Conservation (phyloP, 2,329 filamentous ascomycete genomes). For the Aspergillus viridinutans region DNA sequence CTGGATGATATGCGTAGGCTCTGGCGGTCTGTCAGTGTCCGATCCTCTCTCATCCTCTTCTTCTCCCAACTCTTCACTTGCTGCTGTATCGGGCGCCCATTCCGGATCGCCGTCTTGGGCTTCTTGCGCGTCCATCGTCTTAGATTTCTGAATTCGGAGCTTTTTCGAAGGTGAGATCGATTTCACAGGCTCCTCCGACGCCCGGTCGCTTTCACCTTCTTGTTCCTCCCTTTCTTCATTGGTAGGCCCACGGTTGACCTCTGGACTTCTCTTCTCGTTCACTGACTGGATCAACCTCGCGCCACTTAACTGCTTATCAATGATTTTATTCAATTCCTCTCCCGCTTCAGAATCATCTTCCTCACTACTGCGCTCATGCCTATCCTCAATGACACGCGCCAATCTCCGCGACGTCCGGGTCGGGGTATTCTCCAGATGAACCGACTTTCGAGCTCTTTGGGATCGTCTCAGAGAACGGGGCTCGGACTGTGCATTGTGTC, state of each 20-base stretch:
- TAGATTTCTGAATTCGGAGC: not conserved
- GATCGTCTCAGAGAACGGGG: conserved; percentile 12
- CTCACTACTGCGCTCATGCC: not conserved
- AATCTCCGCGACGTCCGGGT: not conserved
- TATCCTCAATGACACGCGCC: not conserved
- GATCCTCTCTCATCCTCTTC: not conserved
- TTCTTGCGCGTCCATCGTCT: not conserved
- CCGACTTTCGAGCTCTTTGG: not conserved
- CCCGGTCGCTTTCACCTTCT: not conserved
- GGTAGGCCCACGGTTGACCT: not conserved
- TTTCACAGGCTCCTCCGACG: not conserved
- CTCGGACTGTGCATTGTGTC: not conserved
- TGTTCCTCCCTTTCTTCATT: not conserved
- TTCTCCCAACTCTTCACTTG: not conserved
- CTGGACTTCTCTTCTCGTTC: not conserved
- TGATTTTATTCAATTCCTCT: not conserved
- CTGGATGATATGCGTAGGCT: not conserved
- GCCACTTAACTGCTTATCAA: not conserved
- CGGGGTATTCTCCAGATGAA: not conserved
- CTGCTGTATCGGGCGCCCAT: not conserved
- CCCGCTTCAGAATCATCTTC: not conserved
- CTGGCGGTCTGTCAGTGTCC: not conserved
- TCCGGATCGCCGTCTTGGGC: not conserved
- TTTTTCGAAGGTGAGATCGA: not conserved
- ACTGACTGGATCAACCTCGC: not conserved